Evolutionary conservation across 176 grass and related monocot genomes (phyloP), one percentile per base, ranked within the genome.

Genomic region (Zoysia pacifica): DNA sequence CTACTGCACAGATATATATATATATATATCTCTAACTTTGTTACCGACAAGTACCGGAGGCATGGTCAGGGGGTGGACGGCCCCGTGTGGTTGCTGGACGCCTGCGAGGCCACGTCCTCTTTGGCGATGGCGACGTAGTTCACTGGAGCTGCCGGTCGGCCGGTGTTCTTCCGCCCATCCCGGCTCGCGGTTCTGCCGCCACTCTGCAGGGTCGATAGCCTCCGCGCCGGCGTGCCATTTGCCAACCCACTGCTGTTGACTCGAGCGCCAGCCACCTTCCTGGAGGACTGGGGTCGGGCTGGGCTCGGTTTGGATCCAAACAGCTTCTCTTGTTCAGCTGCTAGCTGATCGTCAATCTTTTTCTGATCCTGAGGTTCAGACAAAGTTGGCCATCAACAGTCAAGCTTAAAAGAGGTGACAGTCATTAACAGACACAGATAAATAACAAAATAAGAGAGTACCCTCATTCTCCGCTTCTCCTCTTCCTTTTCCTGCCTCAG

Each of bases 401-500:
- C 56, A 20, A n/a, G 56, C 19, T 59, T 59, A 9, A 20, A 59
- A 59, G n/a, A 58, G 16, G 19, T 11, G 20, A 61, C 71, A 45
- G 6, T 39, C 53, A 82, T 52, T 4, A 37, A 48, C 44, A 36
- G 50, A 38, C 6, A 1, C 7, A 45, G 18, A 19, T 16, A 46
- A 52, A 40, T 18, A 16, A 11, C n/a, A 64, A 2, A 11, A 4
- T 7, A 49, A 54, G 67, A 70, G 68, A 16, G 5, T 85, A 91
- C 96, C 81, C 83, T 98, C 76, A 91, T 85, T 64, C 92, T 79
- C 40, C 86, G 86, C 81, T 94, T 98, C 62, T 98, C 92, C 48
- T 94, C 96, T 78, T 94, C 96, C 38, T 86, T 94, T 16, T 98
- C 88, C 78, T 85, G 83, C 51, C 90, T 89, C 20, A 94, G 83